Base-by-base conservation (phyloP, 345 rosid species). In the Boechera stricta region DNA sequence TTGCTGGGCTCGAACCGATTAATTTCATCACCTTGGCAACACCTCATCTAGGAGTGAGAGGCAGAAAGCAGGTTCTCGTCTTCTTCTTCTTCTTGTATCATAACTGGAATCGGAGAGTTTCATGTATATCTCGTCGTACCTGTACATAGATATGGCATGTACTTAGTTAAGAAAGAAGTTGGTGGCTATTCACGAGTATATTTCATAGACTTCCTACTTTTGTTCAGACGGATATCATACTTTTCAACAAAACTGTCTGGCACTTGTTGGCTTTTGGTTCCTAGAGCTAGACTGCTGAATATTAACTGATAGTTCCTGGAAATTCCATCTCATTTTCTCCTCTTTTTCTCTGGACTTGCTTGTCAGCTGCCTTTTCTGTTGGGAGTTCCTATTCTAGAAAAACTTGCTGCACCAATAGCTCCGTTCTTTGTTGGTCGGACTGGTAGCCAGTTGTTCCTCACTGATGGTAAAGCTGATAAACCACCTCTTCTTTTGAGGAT, bases 21-120 rank as follows among this genome's bases (percentile, higher is more conserved):
- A 95, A 84, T 89, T 95, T 95, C 88, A 85, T 95, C 74, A 88
- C 97, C 75, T 83, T 95, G 91, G 99, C 98, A 52, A 95, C 96
- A 76, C 99, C 99, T 69, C 99, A 95, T 84, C 97, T 95, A 36
- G 99, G 99, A 31, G 99, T 92, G 71, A 85, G 98, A 83, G 99
- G 99, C 78, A 92, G 85, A 84, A 90, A 89, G 77, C 99, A 95
- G 97, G 98, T 91, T 80, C 75, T 28, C 5, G 5, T 33, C 35
- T 33, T 59, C 56, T 60, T 33, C 55, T 2, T 59, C 51, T 42
- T 18, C 60, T 44, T 31, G 31, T 54, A 36, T 56, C 35, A 18
- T 29, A 16, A 24, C 2, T 55, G 44, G 60, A 69, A 47, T 64
- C 44, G 35, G 67, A 63, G n/a, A 39, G 44, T 29, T 56, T n/a